Conservation (phyloP, 768 basidiomycete species). For the Dictyophora rubrovolvata region DNA sequence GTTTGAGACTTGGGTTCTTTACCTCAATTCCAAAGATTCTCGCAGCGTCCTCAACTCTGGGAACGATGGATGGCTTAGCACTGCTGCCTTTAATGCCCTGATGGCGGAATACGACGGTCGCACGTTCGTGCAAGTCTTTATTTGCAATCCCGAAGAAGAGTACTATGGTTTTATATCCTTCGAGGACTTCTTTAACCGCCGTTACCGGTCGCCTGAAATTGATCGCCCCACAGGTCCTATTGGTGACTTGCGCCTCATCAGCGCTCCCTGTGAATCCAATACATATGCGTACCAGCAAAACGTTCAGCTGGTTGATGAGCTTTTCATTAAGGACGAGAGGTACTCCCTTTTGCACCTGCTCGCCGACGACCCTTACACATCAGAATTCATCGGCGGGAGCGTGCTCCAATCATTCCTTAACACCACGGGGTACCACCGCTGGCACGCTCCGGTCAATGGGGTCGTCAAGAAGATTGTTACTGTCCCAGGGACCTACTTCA, state of each 20-base stretch:
- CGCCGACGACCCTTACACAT: conserved; percentile 27
- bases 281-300: conserved; percentile 31
- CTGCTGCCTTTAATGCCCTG: conserved; percentile 19
- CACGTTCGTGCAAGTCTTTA: conserved; percentile 29
- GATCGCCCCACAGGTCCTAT: conserved; percentile 31
- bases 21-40: conserved; percentile 35
- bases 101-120: not conserved
- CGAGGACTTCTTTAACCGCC: conserved; percentile 49
- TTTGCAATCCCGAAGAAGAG: conserved; percentile 28
- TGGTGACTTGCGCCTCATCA: conserved; percentile 30
- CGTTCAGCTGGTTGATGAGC: conserved; percentile 33
- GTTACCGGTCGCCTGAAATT: conserved; percentile 20
- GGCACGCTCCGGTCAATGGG: conserved; percentile 49
- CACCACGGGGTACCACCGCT: conserved; percentile 48
- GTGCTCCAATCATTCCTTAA: conserved; percentile 50
- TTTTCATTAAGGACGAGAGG: conserved; percentile 54
- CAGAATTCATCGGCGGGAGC: conserved; percentile 40
- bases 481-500: conserved; percentile 44
- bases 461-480: conserved; percentile 28
- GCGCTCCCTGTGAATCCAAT: conserved; percentile 44
- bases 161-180: conserved; percentile 37
- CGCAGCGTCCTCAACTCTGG: conserved; percentile 28
- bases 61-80: conserved; percentile 39
- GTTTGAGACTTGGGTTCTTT: conserved; percentile 39
- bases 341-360: conserved; percentile 54